Conservation (phyloP, 306 rosid species). For the Vigna trinervia region DNA sequence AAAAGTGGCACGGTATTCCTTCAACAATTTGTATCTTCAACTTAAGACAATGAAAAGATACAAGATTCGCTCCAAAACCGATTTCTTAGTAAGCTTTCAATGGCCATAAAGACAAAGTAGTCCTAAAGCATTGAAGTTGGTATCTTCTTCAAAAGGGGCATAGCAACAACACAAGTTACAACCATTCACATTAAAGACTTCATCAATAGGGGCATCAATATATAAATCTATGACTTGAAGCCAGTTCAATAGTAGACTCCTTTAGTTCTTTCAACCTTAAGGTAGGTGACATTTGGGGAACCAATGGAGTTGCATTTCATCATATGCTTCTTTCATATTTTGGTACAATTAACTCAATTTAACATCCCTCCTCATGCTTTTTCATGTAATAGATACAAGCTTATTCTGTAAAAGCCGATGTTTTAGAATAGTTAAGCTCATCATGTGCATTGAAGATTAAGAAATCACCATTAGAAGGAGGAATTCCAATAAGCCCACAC, state of each 20-base stretch:
- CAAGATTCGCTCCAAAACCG: constrained; percentile 92
- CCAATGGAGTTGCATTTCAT: constrained; percentile 91
- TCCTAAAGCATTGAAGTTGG: constrained; percentile 98
- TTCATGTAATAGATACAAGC: constrained; percentile 80
- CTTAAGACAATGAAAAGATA: constrained; percentile 92
- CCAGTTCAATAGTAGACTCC: constrained; percentile 80
- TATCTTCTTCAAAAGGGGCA: constrained; percentile 92
- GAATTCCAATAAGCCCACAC: constrained; percentile 93
- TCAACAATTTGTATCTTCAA: constrained; percentile 96
- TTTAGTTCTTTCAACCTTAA: constrained; percentile 86
- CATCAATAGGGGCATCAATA: constrained; percentile 94
- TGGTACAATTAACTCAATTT: constrained; percentile 81
- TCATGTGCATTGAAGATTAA: constrained; percentile 98
- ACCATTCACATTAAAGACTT: constrained; percentile 85
- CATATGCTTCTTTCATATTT: constrained; percentile 84
- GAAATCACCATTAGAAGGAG: constrained; percentile 98
- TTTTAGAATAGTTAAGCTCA: constrained; percentile 92
- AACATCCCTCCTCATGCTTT: constrained; percentile 67
- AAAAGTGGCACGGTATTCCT: constrained; percentile 77
- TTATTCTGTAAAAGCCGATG: constrained; percentile 85
- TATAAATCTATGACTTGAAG: constrained; percentile 77
- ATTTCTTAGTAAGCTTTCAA: constrained; percentile 97
- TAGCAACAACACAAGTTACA: constrained; percentile 84
- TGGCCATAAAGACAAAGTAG: constrained; percentile 97
- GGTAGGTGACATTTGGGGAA: constrained; percentile 77